phyloP scores from a whole-genome alignment of 495 filamentous ascomycete species.

The Podospora pseudoanserina region DNA sequence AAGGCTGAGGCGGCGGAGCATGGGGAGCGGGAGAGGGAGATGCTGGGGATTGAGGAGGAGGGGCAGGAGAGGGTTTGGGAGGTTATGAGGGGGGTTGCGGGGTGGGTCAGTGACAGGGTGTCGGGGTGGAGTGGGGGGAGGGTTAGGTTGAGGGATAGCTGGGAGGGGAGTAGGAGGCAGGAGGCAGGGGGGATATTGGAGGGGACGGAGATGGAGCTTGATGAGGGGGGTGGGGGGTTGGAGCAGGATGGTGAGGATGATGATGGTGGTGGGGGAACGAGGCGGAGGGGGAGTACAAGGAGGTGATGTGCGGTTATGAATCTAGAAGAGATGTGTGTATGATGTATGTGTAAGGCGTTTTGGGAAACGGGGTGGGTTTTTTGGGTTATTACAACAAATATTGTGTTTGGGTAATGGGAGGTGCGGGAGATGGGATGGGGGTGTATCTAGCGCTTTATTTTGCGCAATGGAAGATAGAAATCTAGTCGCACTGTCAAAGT shows the following conservation, averaged over 20 bases:
- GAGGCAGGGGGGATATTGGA: slow-evolving; percentile 52
- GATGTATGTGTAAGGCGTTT: no score
- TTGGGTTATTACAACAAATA: no score
- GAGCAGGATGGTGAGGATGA: slow-evolving; percentile 61
- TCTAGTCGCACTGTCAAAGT: background rate
- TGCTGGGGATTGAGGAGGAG: slow-evolving; percentile 30
- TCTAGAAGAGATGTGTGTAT: background rate
- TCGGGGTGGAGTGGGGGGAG: slow-evolving; percentile 46
- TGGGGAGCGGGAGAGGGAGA: slow-evolving; percentile 33
- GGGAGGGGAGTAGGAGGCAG: slow-evolving; percentile 29
- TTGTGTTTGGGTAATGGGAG: no score
- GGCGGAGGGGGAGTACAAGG: background rate
- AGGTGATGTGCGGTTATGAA: background rate
- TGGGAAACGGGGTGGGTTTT: no score
- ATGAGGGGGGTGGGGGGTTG: slow-evolving; percentile 52
- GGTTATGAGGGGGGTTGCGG: slow-evolving; percentile 54
- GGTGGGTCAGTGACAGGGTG: slow-evolving; percentile 54
- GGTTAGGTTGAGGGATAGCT: slow-evolving; percentile 41
- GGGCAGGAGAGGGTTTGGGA: slow-evolving; percentile 68
- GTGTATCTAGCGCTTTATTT: no score
- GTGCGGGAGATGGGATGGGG: no score
- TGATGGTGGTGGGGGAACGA: slow-evolving; percentile 16
- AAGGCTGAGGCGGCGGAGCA: slow-evolving; percentile 90
- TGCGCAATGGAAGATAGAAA: no score
- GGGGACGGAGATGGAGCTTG: slow-evolving; percentile 54